These are phyloP conservation scores for Clonostachys solani DNA, from an alignment of 2,329 filamentous ascomycete genomes.

Conservation along the genomic window DNA sequence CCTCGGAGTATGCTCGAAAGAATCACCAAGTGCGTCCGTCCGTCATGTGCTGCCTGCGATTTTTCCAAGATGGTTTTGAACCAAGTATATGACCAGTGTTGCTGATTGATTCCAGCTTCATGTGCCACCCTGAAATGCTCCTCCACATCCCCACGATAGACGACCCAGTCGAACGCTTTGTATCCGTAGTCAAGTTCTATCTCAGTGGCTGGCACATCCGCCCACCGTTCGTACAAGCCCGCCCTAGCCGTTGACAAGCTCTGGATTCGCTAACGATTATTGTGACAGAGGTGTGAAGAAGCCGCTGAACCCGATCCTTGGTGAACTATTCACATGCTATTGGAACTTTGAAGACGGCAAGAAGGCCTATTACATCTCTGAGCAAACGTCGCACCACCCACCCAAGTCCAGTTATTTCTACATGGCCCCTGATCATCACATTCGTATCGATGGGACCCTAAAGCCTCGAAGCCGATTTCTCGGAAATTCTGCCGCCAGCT, in stretches of 20 bases:
- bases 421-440: constrained; percentile 89
- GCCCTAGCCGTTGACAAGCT: not conserved
- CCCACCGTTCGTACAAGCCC: constrained; percentile 69
- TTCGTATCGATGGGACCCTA: constrained; percentile 91
- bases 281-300: constrained; percentile 85
- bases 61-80: not conserved
- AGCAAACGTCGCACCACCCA: constrained; percentile 97
- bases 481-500: constrained; percentile 92
- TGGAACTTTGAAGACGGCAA: constrained; percentile 88
- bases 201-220: constrained; percentile 98
- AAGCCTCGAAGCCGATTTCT: constrained; percentile 94
- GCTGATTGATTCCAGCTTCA: constrained; percentile 63
- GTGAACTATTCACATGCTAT: constrained; percentile 91
- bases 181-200: constrained; percentile 97
- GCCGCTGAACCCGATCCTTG: constrained; percentile 91
- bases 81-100: constrained; percentile 5
- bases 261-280: constrained; percentile 12
- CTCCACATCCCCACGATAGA: constrained; percentile 83
- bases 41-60: constrained; percentile 1
- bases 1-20: constrained; percentile 96
- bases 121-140: constrained; percentile 97
- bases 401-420: constrained; percentile 99
- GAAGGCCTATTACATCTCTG: constrained; percentile 89
- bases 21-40: constrained; percentile 79
- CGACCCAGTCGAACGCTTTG: constrained; percentile 84